Percentiles rank a stretch among this genome's conserved stretches.
phyloP scores from a whole-genome alignment of 805 yeast species.

The Hyphopichia homilentoma region DNA sequence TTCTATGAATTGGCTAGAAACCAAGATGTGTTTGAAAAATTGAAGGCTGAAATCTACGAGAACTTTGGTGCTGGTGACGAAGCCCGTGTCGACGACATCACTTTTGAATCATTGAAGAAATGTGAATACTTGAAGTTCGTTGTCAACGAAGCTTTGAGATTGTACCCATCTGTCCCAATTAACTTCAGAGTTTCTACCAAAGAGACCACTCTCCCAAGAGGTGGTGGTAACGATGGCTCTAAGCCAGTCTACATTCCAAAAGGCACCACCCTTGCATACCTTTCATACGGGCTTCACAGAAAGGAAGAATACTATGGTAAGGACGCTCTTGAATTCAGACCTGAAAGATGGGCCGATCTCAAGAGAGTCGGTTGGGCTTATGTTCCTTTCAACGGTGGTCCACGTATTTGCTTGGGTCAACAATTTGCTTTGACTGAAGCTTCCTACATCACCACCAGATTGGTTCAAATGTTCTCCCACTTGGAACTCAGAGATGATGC shows the following conservation, averaged over 20 bases:
- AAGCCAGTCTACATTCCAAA: conserved; percentile 41
- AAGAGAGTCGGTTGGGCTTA: conserved; percentile 44
- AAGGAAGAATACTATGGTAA: conserved; percentile 37
- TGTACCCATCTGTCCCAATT: conserved; percentile 33
- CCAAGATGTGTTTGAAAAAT: conserved; percentile 24
- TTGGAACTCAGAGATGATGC: conserved; percentile 13
- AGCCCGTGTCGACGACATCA: conserved; percentile 18
- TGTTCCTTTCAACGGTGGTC: conserved; percentile 55
- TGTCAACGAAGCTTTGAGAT: conserved; percentile 28
- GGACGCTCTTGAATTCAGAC: conserved; percentile 43
- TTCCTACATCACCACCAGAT: conserved; percentile 40
- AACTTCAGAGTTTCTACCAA: conserved; percentile 28
- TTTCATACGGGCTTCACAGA: conserved; percentile 44
- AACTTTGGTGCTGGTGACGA: conserved; percentile 22
- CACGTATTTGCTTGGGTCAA: conserved; percentile 55
- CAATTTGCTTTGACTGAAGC: conserved; percentile 56
- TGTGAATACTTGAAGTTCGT: conserved; percentile 29
- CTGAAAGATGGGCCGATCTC: conserved; percentile 46
- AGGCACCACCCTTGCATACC: conserved; percentile 41
- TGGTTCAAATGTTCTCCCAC: conserved; percentile 24
- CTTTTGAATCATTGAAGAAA: conserved; percentile 30
- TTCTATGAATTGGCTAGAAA: conserved; percentile 30
- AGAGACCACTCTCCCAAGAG: conserved; percentile 31
- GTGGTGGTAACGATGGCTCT: conserved; percentile 31
- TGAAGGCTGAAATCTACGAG: conserved; percentile 22